Base-by-base conservation (phyloP, 164 flowering plant species). In the Cinnamomum chago region DNA sequence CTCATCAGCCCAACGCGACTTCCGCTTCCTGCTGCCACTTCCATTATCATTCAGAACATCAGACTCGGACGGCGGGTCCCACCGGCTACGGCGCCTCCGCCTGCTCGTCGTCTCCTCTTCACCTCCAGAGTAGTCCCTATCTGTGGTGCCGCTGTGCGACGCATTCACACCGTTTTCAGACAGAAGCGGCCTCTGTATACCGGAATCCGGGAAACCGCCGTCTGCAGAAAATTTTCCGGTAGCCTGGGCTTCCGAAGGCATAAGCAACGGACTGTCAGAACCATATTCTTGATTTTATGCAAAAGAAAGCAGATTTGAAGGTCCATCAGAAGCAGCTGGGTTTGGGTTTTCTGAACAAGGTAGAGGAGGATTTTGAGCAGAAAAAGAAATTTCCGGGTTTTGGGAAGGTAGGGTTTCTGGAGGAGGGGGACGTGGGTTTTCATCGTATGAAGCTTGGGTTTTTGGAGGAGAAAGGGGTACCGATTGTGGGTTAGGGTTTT, bases 1-100 rank as follows among this genome's bases (percentile, higher is more conserved):
- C 2, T 94, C 97, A 22, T 90, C 97, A 0, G 94, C 89, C 98
- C 97, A 93, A 20, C 97, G 74, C 0, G 97, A 89, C 70, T 87
- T 90, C 78, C 85, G 76, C 14, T 81, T 50, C 3, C 85, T 82
- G 71, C 33, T 30, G 33, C 33, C 33, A 30, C 78, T 77, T 2
- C 84, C 89, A 14, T 85, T 88, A 2, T 76, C 84, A 6, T 79
- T 81, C n/a, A 72, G 83, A 65, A 69, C 75, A 15, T 73, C 81
- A n/a, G 81, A 75, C 35, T 83, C 84, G 0, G 93, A 76, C 17
- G 87, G 91, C 0, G 95, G 92, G 55, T 92, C 97, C 98, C 98
- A 92, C 20, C 97, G 77, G 75, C 95, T 89, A 2, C 97, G 86
- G 2, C 97, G 82, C 3, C 87, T 70, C n/a, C 89, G 79, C 18